Base-by-base conservation (phyloP, 2,329 filamentous ascomycete genomes). In the Lasiodiplodia sp. region DNA sequence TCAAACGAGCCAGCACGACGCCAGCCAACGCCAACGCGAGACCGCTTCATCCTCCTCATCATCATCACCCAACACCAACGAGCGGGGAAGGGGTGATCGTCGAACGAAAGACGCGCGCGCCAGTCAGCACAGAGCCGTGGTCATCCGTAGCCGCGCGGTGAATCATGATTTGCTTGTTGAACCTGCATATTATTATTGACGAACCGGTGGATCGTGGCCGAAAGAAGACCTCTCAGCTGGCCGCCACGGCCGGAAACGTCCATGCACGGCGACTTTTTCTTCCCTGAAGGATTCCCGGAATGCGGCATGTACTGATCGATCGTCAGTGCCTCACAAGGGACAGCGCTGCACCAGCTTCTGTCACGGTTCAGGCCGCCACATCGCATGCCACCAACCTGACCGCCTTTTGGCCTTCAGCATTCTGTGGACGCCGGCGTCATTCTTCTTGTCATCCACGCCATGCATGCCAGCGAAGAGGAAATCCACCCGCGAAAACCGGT, bases 361-460 rank as follows among this genome's bases (percentile, higher is more conserved):
- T 31, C 56, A 40, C 38, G 14, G 40, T 12, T 49, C 25, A 37
- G 40, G 58, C 58, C 58, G 58, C 58, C 40, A 49, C 58, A 14
- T 28, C 23, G 38, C 40, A 44, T 60, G 38, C 58, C 58, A 62
- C 58, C 58, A 62, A 62, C 58, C 28, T 62, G 58, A 62, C 58
- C 58, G 58, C 40, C 58, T 62, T 62, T 62, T 62, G 12, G 14
- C 21, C 23, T 60, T 12, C 14, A 8, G 28, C 23, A 10, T n/a
- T n/a, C 6, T 14, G 34, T 11, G 55, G 5, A 37, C 56, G 37
- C 56, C n/a, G 10, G 18, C 34, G 18, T 38, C 34, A 34, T 38
- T 28, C 2, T 34, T 47, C 40, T 47, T 18, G 8, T 47, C 40
- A n/a, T 47, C 18, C n/a, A 47, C 37, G 10, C 10, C 57, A 21